Evolutionary conservation across 441 rosid genomes (phyloP).

Genomic region (Eruca vesicaria): DNA sequence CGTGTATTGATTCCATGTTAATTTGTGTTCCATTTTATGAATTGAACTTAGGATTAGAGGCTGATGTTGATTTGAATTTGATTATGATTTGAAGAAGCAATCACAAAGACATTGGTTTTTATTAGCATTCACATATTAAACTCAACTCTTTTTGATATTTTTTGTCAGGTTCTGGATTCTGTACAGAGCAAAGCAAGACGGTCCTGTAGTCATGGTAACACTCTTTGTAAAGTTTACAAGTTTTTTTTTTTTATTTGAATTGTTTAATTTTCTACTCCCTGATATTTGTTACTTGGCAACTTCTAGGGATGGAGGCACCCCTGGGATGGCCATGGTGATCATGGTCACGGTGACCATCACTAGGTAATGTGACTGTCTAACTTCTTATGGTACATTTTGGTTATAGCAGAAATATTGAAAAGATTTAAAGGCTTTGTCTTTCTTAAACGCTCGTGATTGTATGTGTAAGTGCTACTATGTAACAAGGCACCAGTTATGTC

Average conservation of each 20-base stretch:
- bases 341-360: conserved; percentile 53
- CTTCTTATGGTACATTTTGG: not conserved
- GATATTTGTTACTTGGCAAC: conserved; percentile 4
- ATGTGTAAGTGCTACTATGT: not conserved
- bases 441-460: not conserved
- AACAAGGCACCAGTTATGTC: not conserved
- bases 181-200: conserved; percentile 95
- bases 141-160: not conserved
- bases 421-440: not conserved
- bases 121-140: not conserved
- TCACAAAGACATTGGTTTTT: not conserved
- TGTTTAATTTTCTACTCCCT: not conserved
- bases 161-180: conserved; percentile 88
- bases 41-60: not conserved
- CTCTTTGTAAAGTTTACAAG: not conserved
- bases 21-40: not conserved
- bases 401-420: not conserved
- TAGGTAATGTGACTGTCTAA: conserved; percentile 52
- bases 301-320: conserved; percentile 95
- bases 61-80: not conserved
- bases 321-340: conserved; percentile 96
- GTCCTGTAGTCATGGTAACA: conserved; percentile 87
- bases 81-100: not conserved
- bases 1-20: not conserved
- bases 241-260: not conserved